Evolutionary conservation across 192 early-diverging fungal species (phyloP), one percentile per base, ranked within the genome.

Genomic region (Coemansia guatemalensis): DNA sequence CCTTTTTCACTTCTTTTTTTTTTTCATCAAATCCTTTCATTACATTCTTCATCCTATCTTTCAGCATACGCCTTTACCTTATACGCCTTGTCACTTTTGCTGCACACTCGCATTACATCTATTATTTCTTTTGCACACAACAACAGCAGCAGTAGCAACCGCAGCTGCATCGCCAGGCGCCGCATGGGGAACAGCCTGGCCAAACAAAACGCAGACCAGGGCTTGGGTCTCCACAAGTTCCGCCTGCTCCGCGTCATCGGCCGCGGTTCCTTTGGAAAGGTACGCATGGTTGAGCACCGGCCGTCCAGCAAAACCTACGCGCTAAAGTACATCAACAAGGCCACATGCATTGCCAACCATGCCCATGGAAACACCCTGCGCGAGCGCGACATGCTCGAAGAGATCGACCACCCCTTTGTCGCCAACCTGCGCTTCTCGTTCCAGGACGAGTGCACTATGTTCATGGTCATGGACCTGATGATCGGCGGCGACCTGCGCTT

Each of bases 311-410:
- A 85, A 53, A 82, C 92, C 47, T 98, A 90, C 53, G 96, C 96
- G n/a, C 85, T 98, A 49, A 98, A 98, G 75, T 96, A 96, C 74
- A 98, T 98, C 85, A 94, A 91, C 84, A 98, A 98, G 83, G 84
- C 76, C n/a, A 86, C 91, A 63, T 96, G 94, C 71, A 95, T 98
- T 26, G 73, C 85, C 58, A 92, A 90, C 88, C 81, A 85, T 48
- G 90, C 95, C 0, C 85, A 95, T 6, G 85, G 93, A 33, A 95
- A 98, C 70, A 92, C 96, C 30, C 87, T 98, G 48, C 88, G 92
- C 44, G 96, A 98, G 82, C 85, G 96, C 39, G 84, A 87, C 12
- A 71, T 98, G 62, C 76, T 98, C 4, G 94, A 97, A 65, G 86
- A 90, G 48, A 88, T 98, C 29, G 86, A 93, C 29, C 89, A 89